phyloP scores from a whole-genome alignment of 179 eudicot species.

The Patellifolia procumbens region DNA sequence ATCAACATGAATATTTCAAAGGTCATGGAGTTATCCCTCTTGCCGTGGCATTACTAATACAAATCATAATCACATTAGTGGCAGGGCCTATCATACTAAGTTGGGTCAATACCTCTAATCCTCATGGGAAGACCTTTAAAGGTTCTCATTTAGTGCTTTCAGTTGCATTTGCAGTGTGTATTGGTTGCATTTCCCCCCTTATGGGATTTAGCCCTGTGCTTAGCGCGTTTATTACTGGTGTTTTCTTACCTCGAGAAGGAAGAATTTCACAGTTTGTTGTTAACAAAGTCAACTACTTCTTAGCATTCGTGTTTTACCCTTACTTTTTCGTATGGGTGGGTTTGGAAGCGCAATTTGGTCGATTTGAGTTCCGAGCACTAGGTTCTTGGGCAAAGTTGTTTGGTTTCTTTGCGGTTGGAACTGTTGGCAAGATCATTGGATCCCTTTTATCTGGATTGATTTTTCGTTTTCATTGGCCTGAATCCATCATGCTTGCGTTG shows the following conservation, averaged over 20 bases:
- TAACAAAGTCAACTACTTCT: conserved; percentile 62
- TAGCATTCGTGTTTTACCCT: conserved; percentile 63
- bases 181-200: conserved; percentile 57
- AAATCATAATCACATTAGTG: conserved; percentile 41
- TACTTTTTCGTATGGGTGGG: conserved; percentile 84
- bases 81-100: conserved; percentile 57
- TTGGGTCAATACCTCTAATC: conserved; percentile 76
- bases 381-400: conserved; percentile 55
- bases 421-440: conserved; percentile 69
- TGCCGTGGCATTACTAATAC: conserved; percentile 33
- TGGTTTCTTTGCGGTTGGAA: conserved; percentile 50
- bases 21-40: conserved; percentile 28
- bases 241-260: conserved; percentile 77
- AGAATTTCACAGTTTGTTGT: conserved; percentile 65
- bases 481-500: conserved; percentile 72
- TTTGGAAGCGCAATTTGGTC: conserved; percentile 46
- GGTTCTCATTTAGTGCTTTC: conserved; percentile 83
- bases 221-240: conserved; percentile 79
- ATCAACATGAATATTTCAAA: not conserved
- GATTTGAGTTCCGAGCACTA: conserved; percentile 32
- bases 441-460: conserved; percentile 59
- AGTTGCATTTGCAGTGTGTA: conserved; percentile 53
- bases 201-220: conserved; percentile 54
- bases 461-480: conserved; percentile 73
- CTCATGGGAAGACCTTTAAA: conserved; percentile 82